Conservation (phyloP, 176 grass and related monocot genomes). For the bread wheat (Triticum aestivum) region IWGSC_CS_RefSeq_v2.1 NC_057808.1:396686189-396686688, state of each 20-base stretch:
- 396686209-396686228: background rate
- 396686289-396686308: background rate
- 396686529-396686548: too few species aligned
- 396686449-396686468: too few species aligned
- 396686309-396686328: background rate
- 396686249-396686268: background rate
- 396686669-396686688: too few species aligned
- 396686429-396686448: background rate
- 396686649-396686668: too few species aligned
- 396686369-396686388: background rate
- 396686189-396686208: background rate
- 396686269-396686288: background rate
- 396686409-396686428: slow-evolving; percentile 6
- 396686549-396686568: too few species aligned
- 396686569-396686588: too few species aligned
- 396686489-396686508: too few species aligned
- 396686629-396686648: too few species aligned
- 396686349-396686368: slow-evolving; percentile 14
- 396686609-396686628: too few species aligned
- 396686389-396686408: slow-evolving; percentile 2
- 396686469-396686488: too few species aligned
- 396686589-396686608: too few species aligned
- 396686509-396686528: too few species aligned
- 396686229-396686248: background rate
- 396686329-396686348: background rate